Conservation (phyloP, 129 eudicot genomes). For the Arctium minus region DNA sequence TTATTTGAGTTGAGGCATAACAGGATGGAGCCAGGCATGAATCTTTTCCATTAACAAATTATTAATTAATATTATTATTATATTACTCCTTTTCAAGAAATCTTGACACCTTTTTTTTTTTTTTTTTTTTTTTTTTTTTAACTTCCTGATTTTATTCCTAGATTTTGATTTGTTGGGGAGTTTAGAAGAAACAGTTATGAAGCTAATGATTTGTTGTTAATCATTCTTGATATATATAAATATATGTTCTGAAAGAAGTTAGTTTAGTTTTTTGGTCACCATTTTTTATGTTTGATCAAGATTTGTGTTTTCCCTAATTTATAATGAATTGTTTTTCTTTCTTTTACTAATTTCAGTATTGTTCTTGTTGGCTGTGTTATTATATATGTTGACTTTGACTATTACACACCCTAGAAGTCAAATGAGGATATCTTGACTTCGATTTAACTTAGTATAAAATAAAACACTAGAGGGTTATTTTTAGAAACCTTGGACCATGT, state of each 20-base stretch:
- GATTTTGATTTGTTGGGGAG: conserved; percentile 14
- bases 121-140: neutral
- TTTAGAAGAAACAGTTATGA: neutral
- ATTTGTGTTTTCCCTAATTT: neutral
- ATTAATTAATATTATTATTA: neutral
- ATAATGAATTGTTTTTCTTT: neutral
- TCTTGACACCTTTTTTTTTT: conserved; percentile 8
- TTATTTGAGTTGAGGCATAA: conserved; percentile 22
- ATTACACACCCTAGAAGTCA: neutral
- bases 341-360: neutral
- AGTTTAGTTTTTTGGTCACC: conserved; percentile 7
- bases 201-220: conserved; percentile 29
- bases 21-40: conserved; percentile 42
- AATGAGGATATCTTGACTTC: neutral
- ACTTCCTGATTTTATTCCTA: neutral
- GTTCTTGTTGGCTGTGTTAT: neutral
- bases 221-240: conserved; percentile 16
- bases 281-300: conserved; percentile 7
- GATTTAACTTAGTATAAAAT: no score
- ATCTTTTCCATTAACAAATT: conserved; percentile 24
- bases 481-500: no score
- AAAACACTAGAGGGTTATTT: no score
- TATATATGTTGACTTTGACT: neutral
- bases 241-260: neutral
- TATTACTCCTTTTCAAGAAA: conserved; percentile 11